phyloP scores from a whole-genome alignment of 2,329 filamentous ascomycete genomes.

The Akanthomyces dipterigenus region DNA sequence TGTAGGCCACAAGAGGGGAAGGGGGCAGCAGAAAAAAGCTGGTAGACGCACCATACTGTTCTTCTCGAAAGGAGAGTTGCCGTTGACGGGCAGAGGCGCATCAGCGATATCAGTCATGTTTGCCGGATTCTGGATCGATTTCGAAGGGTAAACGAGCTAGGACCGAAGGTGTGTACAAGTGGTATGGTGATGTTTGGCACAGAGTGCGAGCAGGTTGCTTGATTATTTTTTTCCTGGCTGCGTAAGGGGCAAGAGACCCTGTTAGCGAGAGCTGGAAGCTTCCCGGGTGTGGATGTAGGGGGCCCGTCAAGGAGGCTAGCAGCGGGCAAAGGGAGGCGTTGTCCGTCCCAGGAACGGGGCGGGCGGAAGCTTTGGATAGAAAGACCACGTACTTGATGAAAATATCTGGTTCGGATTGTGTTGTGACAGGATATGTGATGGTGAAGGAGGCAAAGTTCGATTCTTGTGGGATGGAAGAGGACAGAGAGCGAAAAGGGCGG shows the following conservation, averaged over 20 bases:
- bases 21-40: conserved; percentile 9
- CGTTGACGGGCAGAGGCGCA: conserved; percentile 36
- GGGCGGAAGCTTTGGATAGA: neutral
- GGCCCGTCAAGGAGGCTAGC: neutral
- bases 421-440: neutral
- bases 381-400: neutral
- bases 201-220: neutral
- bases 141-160: neutral
- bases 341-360: neutral
- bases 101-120: conserved; percentile 38
- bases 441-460: conserved; percentile 1
- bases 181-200: conserved; percentile 6
- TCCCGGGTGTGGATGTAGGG: neutral
- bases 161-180: neutral
- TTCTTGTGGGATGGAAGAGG: conserved; percentile 4
- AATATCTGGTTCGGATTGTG: neutral
- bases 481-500: neutral
- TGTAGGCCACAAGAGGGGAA: neutral
- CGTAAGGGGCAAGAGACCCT: conserved; percentile 12
- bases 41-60: conserved; percentile 44
- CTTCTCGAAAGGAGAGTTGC: conserved; percentile 39
- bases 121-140: conserved; percentile 7
- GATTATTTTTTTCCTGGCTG: conserved; percentile 6
- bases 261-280: conserved; percentile 11
- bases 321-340: neutral